Base-by-base conservation (phyloP, 441 rosid species). In the Monsonia emarginata region DNA sequence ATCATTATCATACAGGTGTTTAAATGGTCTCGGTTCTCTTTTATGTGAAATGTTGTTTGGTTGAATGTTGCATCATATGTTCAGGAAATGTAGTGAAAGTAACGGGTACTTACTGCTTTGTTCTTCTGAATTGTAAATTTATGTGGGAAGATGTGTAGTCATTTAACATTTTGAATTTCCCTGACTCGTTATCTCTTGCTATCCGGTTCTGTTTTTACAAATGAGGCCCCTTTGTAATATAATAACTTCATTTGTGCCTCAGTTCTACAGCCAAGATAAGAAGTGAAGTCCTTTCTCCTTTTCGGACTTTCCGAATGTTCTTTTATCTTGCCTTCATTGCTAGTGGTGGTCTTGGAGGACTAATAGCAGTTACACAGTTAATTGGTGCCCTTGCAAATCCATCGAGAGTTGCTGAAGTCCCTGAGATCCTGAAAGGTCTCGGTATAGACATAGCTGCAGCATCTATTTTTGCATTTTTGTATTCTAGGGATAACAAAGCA, bases 281-380 rank as follows among this genome's bases (percentile, higher is more conserved):
- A 64, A 85, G 90, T 67, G 96, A 89, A 83, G 98, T 92, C 75
- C 89, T 88, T 27, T 71, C 98, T 69, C 98, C 98, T 18, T 92
- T 92, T 71, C 87, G 90, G 61, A 76, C 98, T 44, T 85, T 92
- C 32, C 86, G 96, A 68, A 88, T 92, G 95, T 92, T 92, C 86
- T 90, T 92, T 70, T 92, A 92, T 77, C 84, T 85, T 9, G 86
- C 96, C 9, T 90, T 92, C 71, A 76, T 90, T 32, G 94, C 94
- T 2, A 90, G 98, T 58, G 92, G 77, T 61, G 64, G 80, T 25
- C 69, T 92, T 61, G 98, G 98, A 73, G 89, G 89, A 71, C 74
- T 92, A 19, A 90, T 92, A 74, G 98, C 96, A 54, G 68, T 82
- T 31, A 80, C 95, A 18, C 91, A 79, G 73, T 80, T 88, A 67